Conservation (phyloP, 371 early-diverging fungal genomes). For the Syncephalastrum sp. region DNA sequence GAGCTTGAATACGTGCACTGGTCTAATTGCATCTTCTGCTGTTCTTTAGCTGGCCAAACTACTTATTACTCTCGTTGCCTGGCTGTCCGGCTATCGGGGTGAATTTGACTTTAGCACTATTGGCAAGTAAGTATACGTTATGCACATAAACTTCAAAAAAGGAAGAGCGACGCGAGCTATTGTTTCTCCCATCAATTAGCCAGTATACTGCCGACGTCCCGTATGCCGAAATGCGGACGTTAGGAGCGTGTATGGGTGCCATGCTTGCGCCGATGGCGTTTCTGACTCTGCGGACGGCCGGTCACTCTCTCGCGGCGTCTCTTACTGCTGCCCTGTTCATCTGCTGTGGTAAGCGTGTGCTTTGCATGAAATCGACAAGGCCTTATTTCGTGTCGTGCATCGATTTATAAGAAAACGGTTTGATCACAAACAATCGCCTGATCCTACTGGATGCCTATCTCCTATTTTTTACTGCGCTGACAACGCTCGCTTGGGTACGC, state of each 20-base stretch:
- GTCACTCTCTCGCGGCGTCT: conserved; percentile 67
- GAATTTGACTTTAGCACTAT: conserved; percentile 85
- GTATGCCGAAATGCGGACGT: conserved; percentile 79
- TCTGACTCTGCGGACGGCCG: conserved; percentile 75
- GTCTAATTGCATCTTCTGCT: not conserved
- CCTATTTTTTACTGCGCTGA: conserved; percentile 77
- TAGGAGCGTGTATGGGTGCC: conserved; percentile 74
- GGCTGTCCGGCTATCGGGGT: conserved; percentile 82
- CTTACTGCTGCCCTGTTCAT: conserved; percentile 68
- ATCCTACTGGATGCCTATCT: conserved; percentile 91
- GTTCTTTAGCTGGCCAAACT: conserved; percentile 80
- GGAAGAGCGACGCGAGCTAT: not conserved
- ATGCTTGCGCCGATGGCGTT: conserved; percentile 81
- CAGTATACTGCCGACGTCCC: conserved; percentile 65
- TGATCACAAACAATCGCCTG: conserved; percentile 86
- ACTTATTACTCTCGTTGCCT: conserved; percentile 80
- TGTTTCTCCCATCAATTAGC: conserved; percentile 18
- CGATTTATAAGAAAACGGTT: conserved; percentile 71
- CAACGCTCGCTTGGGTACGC: conserved; percentile 74
- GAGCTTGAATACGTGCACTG: not conserved
- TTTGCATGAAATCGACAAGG: not conserved
- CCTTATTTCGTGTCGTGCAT: conserved; percentile 9
- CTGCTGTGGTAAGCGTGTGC: conserved; percentile 59
- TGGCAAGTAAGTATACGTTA: conserved; percentile 60
- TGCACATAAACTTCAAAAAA: not conserved